A percentile compares a stretch with the other conserved stretches of the same genome.
phyloP scores from a whole-genome alignment of 768 basidiomycete genomes.

The Thelephora ganbajun region DNA sequence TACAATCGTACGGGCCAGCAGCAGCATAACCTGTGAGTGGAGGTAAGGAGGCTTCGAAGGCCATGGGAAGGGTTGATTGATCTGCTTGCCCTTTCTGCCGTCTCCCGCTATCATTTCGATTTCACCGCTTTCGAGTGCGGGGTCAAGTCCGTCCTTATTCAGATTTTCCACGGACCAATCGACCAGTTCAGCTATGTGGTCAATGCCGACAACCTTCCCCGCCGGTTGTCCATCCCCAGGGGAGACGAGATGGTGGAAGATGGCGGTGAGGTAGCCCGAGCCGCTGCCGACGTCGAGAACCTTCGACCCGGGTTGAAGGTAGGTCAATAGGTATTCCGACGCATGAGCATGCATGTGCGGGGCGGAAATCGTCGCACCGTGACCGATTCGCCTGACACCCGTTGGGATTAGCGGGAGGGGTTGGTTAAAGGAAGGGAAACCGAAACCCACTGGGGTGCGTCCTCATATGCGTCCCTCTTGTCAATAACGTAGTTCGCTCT shows the following conservation, averaged over 20 bases:
- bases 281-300: slow-evolving; percentile 89
- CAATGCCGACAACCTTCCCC: slow-evolving; percentile 73
- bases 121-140: slow-evolving; percentile 34
- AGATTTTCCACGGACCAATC: slow-evolving; percentile 61
- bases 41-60: not conserved
- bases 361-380: slow-evolving; percentile 87
- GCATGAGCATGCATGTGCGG: slow-evolving; percentile 98
- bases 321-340: slow-evolving; percentile 58
- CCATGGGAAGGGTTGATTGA: not conserved
- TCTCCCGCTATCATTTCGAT: slow-evolving; percentile 66
- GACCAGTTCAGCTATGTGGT: slow-evolving; percentile 75
- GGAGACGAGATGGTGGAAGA: slow-evolving; percentile 61
- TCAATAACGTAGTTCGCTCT: slow-evolving; percentile 30
- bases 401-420: not conserved
- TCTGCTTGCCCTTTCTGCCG: slow-evolving; percentile 49
- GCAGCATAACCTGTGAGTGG: slow-evolving; percentile 8
- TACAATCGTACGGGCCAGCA: slow-evolving; percentile 34
- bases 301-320: slow-evolving; percentile 51
- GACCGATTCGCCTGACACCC: slow-evolving; percentile 42
- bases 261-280: slow-evolving; percentile 75
- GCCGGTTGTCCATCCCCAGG: slow-evolving; percentile 7
- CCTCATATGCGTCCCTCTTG: slow-evolving; percentile 27
- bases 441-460: slow-evolving; percentile 30
- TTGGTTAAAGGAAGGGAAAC: not conserved
- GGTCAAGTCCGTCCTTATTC: slow-evolving; percentile 43